phyloP scores from a whole-genome alignment of 495 filamentous ascomycete species.

The Penicillium malachiteum region DNA sequence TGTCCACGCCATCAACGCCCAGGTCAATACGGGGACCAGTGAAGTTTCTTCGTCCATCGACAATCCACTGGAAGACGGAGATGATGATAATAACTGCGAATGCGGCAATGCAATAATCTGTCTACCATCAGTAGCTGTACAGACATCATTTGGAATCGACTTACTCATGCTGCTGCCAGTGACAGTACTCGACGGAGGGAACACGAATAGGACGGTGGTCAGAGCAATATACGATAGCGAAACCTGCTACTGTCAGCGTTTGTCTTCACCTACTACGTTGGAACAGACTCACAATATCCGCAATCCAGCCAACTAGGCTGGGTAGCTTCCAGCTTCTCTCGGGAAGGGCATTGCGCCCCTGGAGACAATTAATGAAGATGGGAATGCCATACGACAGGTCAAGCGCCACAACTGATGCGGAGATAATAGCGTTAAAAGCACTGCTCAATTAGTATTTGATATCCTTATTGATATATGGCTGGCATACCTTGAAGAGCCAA shows the following conservation, averaged over 20 bases:
- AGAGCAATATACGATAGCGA: constrained; percentile 63
- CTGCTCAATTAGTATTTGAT: constrained; percentile 16
- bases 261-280: neutral
- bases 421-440: constrained; percentile 62
- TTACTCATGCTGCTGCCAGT: constrained; percentile 68
- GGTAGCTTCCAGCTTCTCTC: constrained; percentile 59
- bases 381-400: constrained; percentile 71
- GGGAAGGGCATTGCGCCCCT: constrained; percentile 60
- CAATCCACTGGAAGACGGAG: constrained; percentile 62
- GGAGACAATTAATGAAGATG: constrained; percentile 60
- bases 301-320: constrained; percentile 54
- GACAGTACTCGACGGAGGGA: constrained; percentile 64
- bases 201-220: constrained; percentile 70
- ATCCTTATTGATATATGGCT: neutral
- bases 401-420: constrained; percentile 67
- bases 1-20: constrained; percentile 7
- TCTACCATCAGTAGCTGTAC: neutral
- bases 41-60: constrained; percentile 68
- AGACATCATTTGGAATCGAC: constrained; percentile 5
- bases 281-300: constrained; percentile 50
- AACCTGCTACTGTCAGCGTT: constrained; percentile 33
- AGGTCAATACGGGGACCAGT: constrained; percentile 55
- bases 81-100: constrained; percentile 67
- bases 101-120: constrained; percentile 66
- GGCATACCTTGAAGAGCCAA: constrained; percentile 60